Conservation (phyloP, 306 rosid genomes). For the Potentilla sterilis region DNA sequence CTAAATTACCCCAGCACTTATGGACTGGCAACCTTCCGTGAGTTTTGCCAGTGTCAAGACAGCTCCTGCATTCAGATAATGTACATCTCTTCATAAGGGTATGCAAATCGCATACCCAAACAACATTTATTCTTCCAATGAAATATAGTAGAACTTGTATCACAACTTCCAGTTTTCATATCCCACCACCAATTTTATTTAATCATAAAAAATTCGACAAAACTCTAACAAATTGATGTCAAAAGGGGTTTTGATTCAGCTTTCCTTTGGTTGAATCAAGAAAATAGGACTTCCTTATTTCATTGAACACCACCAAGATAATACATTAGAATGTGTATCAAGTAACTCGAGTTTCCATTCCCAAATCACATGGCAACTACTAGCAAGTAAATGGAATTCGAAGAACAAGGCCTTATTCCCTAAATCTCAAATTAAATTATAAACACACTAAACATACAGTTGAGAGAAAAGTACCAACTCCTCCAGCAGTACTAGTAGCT, state of each 20-base stretch:
- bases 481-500: conserved; percentile 18
- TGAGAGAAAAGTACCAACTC: too few relatives aligned
- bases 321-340: neutral
- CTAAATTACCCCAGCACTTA: conserved; percentile 64
- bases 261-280: too few relatives aligned
- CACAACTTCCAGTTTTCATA: neutral
- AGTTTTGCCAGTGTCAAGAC: conserved; percentile 85
- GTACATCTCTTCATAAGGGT: conserved; percentile 11
- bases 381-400: too few relatives aligned
- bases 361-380: too few relatives aligned
- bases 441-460: too few relatives aligned
- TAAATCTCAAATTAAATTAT: too few relatives aligned
- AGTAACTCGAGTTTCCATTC: too few relatives aligned
- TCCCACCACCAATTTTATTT: neutral
- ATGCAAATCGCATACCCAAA: neutral
- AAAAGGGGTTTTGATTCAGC: too few relatives aligned
- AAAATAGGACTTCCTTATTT: neutral
- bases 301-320: neutral
- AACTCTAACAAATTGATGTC: neutral
- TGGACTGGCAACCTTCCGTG: conserved; percentile 78
- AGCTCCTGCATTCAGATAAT: conserved; percentile 52
- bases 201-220: neutral
- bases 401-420: too few relatives aligned
- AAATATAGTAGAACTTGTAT: neutral
- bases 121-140: neutral